Conservation (phyloP, 208 protist genomes). For the Trypanosoma conorhini region DNA sequence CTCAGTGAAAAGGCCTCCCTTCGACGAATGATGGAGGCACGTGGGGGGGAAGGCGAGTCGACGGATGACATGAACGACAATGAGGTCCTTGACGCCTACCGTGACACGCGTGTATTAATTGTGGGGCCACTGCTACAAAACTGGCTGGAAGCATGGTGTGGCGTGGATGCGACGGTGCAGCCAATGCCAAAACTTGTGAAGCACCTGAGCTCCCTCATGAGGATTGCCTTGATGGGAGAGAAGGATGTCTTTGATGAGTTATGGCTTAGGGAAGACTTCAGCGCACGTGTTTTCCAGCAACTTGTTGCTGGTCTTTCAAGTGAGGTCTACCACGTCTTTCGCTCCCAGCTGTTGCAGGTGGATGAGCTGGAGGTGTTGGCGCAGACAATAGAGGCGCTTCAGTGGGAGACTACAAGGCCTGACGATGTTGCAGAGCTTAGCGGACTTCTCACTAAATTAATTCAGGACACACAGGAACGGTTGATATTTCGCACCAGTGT, state of each 20-base stretch:
- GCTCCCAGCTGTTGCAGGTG: constrained; percentile 72
- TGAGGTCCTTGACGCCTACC: constrained; percentile 60
- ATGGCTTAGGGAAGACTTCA: constrained; percentile 82
- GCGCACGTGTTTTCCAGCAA: constrained; percentile 47
- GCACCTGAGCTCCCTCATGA: constrained; percentile 60
- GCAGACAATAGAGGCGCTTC: constrained; percentile 67
- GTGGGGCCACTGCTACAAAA: constrained; percentile 65
- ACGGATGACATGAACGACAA: constrained; percentile 48
- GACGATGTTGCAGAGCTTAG: constrained; percentile 44
- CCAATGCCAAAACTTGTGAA: constrained; percentile 54
- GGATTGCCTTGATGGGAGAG: constrained; percentile 52
- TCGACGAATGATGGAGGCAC: constrained; percentile 74
- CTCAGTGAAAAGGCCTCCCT: constrained; percentile 50
- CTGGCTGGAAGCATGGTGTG: constrained; percentile 44
- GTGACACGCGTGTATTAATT: constrained; percentile 58
- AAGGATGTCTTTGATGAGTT: constrained; percentile 56
- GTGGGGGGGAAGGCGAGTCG: constrained; percentile 25
- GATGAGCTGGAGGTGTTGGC: constrained; percentile 75
- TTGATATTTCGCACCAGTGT: constrained; percentile 83
- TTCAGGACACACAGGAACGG: constrained; percentile 87
- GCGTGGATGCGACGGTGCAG: constrained; percentile 7
- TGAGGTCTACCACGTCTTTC: constrained; percentile 83
- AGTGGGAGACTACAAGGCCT: constrained; percentile 46
- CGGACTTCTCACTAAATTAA: constrained; percentile 69
- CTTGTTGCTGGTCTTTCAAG: constrained; percentile 59